A percentile compares a stretch with the other conserved stretches of the same genome.
Conservation (phyloP, 495 filamentous ascomycete species). For the Neurospora sp. region DNA sequence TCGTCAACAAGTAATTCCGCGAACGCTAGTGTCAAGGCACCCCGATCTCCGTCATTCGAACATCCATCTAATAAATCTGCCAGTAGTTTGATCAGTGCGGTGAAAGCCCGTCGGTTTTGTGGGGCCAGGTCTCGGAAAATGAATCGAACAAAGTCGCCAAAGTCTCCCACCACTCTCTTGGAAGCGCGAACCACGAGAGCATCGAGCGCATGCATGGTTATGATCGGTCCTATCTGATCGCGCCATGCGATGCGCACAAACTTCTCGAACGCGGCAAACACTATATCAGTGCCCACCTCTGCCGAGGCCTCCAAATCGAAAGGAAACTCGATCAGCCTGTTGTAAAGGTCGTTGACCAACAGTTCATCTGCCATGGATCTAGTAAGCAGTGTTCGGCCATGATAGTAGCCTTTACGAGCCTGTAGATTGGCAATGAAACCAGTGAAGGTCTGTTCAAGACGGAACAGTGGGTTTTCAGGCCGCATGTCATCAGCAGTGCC, state of each 20-base stretch:
- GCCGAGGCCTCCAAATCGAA: conserved; percentile 60
- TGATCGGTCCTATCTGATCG: conserved; percentile 75
- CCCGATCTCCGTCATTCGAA: conserved; percentile 85
- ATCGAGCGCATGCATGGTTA: conserved; percentile 53
- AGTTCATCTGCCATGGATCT: conserved; percentile 66
- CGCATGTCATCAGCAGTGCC: conserved; percentile 32
- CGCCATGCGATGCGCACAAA: conserved; percentile 85
- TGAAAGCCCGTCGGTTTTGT: conserved; percentile 85
- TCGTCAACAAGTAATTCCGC: conserved; percentile 76
- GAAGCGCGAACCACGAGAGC: conserved; percentile 66
- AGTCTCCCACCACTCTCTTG: conserved; percentile 63
- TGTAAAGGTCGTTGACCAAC: conserved; percentile 84
- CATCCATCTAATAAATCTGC: conserved; percentile 89
- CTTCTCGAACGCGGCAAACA: conserved; percentile 90
- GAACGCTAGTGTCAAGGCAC: conserved; percentile 82
- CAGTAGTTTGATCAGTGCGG: conserved; percentile 72
- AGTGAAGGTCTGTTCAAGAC: conserved; percentile 77
- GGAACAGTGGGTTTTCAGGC: conserved; percentile 48
- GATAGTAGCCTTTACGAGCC: conserved; percentile 74
- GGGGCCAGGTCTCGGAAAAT: conserved; percentile 73
- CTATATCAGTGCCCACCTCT: conserved; percentile 73
- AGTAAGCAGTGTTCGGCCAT: conserved; percentile 62
- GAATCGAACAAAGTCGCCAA: conserved; percentile 74
- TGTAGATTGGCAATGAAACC: conserved; percentile 75
- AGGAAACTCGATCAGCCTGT: conserved; percentile 72